Evolutionary conservation across 345 rosid genomes (phyloP).

Genomic region (Dimocarpus longan): DNA sequence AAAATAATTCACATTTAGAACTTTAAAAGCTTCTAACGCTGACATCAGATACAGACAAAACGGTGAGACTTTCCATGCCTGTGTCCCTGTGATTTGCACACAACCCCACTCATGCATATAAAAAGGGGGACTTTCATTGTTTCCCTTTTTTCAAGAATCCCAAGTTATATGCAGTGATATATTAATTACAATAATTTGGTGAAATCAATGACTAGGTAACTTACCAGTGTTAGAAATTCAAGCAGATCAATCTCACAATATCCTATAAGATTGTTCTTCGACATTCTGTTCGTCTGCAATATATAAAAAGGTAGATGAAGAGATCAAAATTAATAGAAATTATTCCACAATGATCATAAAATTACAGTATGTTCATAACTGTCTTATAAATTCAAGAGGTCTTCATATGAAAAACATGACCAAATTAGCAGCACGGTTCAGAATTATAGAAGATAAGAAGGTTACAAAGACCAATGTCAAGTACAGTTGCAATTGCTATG

Average conservation of each 20-base stretch:
- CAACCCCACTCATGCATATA: not conserved
- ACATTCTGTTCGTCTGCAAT: conserved; percentile 81
- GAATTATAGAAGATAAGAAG: not conserved
- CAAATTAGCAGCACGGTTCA: not conserved
- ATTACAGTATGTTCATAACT: not conserved
- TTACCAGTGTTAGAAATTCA: conserved; percentile 64
- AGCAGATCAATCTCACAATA: conserved; percentile 80
- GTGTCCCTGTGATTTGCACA: not conserved
- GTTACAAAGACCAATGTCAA: not conserved
- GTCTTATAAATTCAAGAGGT: not conserved
- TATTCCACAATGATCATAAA: not conserved
- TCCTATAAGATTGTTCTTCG: conserved; percentile 77
- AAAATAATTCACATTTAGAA: conserved; percentile 4
- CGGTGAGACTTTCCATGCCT: not conserved
- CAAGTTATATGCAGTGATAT: conserved; percentile 4
- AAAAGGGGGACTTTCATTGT: not conserved
- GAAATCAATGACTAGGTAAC: conserved; percentile 21
- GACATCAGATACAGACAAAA: not conserved
- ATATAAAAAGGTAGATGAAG: conserved; percentile 19
- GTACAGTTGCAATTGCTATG: not conserved
- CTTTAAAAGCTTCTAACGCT: not conserved
- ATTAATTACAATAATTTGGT: conserved; percentile 5
- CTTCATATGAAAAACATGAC: not conserved
- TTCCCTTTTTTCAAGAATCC: not conserved
- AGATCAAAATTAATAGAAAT: conserved; percentile 1